Conservation (phyloP, 768 basidiomycete species). For the Imleria badia region DNA sequence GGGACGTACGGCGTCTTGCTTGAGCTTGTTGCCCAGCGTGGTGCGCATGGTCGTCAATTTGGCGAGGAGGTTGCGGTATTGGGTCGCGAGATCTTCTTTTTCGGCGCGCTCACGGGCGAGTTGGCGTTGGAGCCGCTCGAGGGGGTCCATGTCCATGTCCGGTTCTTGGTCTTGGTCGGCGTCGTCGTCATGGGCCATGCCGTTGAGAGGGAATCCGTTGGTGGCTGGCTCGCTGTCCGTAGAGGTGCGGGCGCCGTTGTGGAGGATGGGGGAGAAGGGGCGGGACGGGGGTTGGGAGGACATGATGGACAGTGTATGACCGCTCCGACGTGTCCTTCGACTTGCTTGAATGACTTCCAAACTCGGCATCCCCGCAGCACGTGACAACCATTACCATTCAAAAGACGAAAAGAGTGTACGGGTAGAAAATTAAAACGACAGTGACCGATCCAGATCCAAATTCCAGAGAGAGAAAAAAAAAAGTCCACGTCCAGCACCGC, state of each 20-base stretch:
- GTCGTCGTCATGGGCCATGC: slow-evolving; percentile 35
- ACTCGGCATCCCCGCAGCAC: slow-evolving; percentile 11
- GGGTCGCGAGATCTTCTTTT: slow-evolving; percentile 81
- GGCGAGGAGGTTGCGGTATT: slow-evolving; percentile 82
- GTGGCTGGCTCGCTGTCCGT: slow-evolving; percentile 42
- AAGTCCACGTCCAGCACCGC: neutral
- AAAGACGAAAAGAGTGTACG: neutral
- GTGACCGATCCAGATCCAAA: neutral
- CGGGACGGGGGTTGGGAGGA: slow-evolving; percentile 30
- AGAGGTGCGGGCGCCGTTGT: slow-evolving; percentile 36
- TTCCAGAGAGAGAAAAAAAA: no score
- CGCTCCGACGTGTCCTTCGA: slow-evolving; percentile 6
- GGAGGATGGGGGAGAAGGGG: slow-evolving; percentile 28
- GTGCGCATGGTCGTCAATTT: slow-evolving; percentile 94
- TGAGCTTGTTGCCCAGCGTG: slow-evolving; percentile 89
- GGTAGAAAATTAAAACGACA: neutral
- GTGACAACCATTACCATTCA: slow-evolving; percentile 1
- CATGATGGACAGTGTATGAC: slow-evolving; percentile 8
- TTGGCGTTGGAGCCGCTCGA: slow-evolving; percentile 67
- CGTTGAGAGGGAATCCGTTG: slow-evolving; percentile 30
- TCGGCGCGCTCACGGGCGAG: slow-evolving; percentile 76
- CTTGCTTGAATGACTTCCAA: slow-evolving; percentile 9
- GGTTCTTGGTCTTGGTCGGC: slow-evolving; percentile 44
- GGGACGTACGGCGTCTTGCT: slow-evolving; percentile 88
- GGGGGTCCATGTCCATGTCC: slow-evolving; percentile 50